These are phyloP conservation scores for Dictyostelium purpureum DNA, from an alignment of 78 protist genomes.

Conservation along the genomic window DNA sequence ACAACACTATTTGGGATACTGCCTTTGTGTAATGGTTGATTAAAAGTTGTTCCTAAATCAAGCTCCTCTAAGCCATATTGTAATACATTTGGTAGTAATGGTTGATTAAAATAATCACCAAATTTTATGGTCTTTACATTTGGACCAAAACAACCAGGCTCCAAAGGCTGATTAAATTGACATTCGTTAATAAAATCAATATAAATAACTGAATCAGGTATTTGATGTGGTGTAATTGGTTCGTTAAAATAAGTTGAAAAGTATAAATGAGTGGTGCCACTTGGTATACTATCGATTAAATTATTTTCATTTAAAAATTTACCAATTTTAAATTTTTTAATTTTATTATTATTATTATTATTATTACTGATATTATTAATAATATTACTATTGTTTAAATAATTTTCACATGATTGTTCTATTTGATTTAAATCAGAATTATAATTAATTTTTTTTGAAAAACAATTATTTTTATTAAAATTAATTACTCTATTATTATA, in stretches of 20 bases:
- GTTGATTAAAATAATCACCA: not conserved
- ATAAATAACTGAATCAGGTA: not conserved
- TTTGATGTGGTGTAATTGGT: not conserved
- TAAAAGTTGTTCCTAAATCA: not conserved
- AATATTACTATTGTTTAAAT: not conserved
- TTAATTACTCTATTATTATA: no score
- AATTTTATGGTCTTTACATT: not conserved
- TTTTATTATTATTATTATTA: not conserved
- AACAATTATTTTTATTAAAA: no score
- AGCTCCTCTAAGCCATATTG: not conserved
- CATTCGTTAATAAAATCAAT: not conserved
- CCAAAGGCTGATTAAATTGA: not conserved
- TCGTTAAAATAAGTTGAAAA: not conserved
- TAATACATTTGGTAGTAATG: not conserved
- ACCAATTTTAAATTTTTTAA: not conserved
- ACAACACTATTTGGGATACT: not conserved
- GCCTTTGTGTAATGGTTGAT: not conserved
- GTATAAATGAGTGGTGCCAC: not conserved
- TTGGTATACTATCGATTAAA: conserved; percentile 1
- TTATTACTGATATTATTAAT: not conserved
- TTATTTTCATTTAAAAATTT: not conserved
- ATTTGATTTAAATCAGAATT: not conserved
- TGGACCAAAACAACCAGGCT: not conserved
- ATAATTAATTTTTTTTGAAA: not conserved
- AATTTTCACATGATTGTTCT: not conserved